Evolutionary conservation across 768 basidiomycete genomes (phyloP), one percentile per base, ranked within the genome.

Genomic region (Agaricus subrufescens): DNA sequence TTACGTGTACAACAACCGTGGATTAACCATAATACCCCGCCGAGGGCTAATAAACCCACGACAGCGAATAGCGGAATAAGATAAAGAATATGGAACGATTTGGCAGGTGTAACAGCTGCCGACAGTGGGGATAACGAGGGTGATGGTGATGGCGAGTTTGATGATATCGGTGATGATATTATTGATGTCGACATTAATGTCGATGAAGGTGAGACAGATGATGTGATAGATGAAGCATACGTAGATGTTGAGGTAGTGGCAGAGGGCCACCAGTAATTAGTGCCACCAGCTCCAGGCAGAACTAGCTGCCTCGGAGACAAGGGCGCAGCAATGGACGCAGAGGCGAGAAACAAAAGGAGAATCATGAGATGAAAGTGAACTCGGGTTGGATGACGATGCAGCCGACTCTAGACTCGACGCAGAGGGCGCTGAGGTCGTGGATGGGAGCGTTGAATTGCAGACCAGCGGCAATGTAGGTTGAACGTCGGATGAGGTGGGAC

Each of bases 381-480:
- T 77, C 76, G 11, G 81, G 79, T 1, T 75, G 72, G 23, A 77
- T 63, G 23, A 77, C 75, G 49, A 79, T 71, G 63, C 72, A 73
- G 19, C 72, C 71, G 6, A 84, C 72, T 43, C 83, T 73, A 43
- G 79, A 82, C 65, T 85, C 84, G 10, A 85, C 84, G 46, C 81
- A 76, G 49, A 84, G 73, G 2, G 84, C 84, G 57, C 81, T 83
- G 38, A 85, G 75, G 60, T 86, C 84, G 64, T 80, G 75, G 5
- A 74, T 62, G 0, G 89, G 89, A 1, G 75, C 70, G 65, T 89
- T 85, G 51, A 89, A 78, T 0, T 76, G 64, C 52, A 91, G 82
- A 5, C 89, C 89, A 10, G 89, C 89, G 29, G 88, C 89, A 59
- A 91, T 80, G 64, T 87, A 90, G 1, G 89, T 89, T 4, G 87